Evolutionary conservation across 805 yeast species (phyloP), one percentile per base, ranked within the genome.

Genomic region (Ogataea pini): DNA sequence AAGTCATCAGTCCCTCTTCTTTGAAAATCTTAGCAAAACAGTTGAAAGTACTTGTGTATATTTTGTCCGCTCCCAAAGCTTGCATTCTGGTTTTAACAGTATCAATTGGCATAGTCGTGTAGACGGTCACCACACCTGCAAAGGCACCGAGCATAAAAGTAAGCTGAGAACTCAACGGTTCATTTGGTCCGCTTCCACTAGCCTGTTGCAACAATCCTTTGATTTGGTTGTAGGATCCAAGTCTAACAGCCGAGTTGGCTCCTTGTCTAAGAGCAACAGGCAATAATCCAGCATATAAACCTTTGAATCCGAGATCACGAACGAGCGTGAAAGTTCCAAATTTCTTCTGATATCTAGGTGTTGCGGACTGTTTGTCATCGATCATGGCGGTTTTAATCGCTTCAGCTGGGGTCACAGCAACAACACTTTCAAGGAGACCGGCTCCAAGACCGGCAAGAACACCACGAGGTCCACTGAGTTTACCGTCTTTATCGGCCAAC

Each of bases 1-100:
- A 89, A 4, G 97, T 86, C 62, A 80, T 72, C 55, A 91, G 71
- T 8, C 99, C 99, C 70, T 92, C 99, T 46, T 92, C 85, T 62
- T 73, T 84, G 67, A 86, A 85, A 44, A 94, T 83, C 54, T 79
- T 82, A 16, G 71, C 79, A 59, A 95, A 91, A 69, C 98, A 92
- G 69, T 92, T 79, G 34, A 85, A 17, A 0, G 97, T 91, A 40
- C 90, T 80, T 1, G 78, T 65, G 70, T 92, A 94, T 61, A 77
- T 69, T 58, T 77, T 75, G 43, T 77, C 77, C 7, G 96, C 87
- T 29, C 88, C 91, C 55, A 92, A 76, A 17, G 96, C 85, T 72
- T 92, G 99, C 97, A 92, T 92, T 68, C 99, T 80, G 1, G 98
- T 94, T 72, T 92, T 92, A 52, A 90, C 96, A 1, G 97, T 90